Evolutionary conservation across 768 basidiomycete genomes (phyloP), one percentile per base, ranked within the genome.

Genomic region (Hygrocybe punicea): DNA sequence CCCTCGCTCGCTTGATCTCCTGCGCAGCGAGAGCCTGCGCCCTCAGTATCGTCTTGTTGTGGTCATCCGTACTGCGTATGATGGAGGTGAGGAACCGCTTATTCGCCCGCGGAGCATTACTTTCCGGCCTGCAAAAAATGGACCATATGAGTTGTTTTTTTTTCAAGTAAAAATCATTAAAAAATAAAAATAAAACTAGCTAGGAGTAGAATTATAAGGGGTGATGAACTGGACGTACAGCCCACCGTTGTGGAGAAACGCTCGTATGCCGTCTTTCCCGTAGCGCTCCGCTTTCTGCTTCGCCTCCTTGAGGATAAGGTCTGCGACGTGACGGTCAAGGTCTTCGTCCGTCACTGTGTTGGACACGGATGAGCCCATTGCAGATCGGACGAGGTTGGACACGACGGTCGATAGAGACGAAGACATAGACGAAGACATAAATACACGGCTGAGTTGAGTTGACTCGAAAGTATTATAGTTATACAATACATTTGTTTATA

Each of bases 51-150:
- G 89, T 85, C 72, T 87, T 85, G 71, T 99, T 99, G 67, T 99
- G 97, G 56, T 95, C 95, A 67, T 97, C 95, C 4, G 97, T 97
- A 62, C 84, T 93, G 62, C 87, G 84, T 56, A 99, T 94, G 59
- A 99, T 93, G 19, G 87, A 86, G 0, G 84, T 81, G 23, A 91
- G 73, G 67, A 91, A 91, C 0, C 89, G 88, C 66, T 91, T 91
- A 73, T 91, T 91, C 34, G 95, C 72, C 62, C 82, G 85, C 0
- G 92, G 92, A 1, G 84, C 85, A 69, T 85, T 23, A 17, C 78
- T 81, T 64, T 91, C 89, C 5, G 81, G 71, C 55, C 87, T 90
- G 56, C 11, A 53, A 21, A 42, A 19, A 14, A 47, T n/a, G n/a
- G n/a, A n/a, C n/a, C n/a, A n/a, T n/a, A n/a, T n/a, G n/a, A n/a